A percentile compares a stretch with the other conserved stretches of the same genome.
Evolutionary conservation across 371 early-diverging fungal species (phyloP).

Genomic region (Mucor circinelloides): DNA sequence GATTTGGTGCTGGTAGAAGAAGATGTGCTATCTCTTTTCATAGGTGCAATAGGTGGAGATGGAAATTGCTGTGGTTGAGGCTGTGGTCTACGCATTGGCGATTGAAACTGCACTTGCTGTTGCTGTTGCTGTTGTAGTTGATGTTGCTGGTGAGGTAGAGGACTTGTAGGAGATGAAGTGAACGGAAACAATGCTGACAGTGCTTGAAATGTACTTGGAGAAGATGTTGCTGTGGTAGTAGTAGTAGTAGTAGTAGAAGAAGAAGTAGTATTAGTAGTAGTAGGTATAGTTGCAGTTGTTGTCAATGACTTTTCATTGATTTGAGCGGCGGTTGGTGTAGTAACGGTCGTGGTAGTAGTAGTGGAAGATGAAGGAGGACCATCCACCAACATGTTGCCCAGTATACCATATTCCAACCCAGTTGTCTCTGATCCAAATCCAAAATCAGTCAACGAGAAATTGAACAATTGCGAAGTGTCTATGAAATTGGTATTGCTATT

Average conservation of each 20-base stretch:
- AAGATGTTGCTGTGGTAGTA: not conserved
- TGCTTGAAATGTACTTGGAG: not conserved
- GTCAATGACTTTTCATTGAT: not conserved
- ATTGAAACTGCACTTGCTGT: slow-evolving; percentile 6
- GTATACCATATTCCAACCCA: slow-evolving; percentile 46
- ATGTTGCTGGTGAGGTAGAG: slow-evolving; percentile 9
- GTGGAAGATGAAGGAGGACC: not conserved
- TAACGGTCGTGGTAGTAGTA: not conserved
- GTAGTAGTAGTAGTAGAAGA: not conserved
- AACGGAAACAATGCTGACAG: slow-evolving; percentile 11
- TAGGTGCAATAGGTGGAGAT: slow-evolving; percentile 3
- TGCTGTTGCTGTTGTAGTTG: slow-evolving; percentile 17
- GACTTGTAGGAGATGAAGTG: slow-evolving; percentile 10
- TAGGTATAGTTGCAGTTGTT: not conserved
- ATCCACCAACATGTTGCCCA: slow-evolving; percentile 41
- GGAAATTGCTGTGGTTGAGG: slow-evolving; percentile 16
- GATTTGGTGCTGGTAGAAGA: slow-evolving; percentile 20
- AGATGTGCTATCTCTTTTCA: slow-evolving; percentile 21
- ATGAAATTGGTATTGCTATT: slow-evolving; percentile 10
- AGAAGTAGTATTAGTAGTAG: not conserved
- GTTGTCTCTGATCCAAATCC: slow-evolving; percentile 50
- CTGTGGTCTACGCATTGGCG: not conserved
- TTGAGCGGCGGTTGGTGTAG: not conserved
- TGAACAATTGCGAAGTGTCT: slow-evolving; percentile 27
- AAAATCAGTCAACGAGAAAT: slow-evolving; percentile 40